These are phyloP conservation scores for Ceriops zippeliana DNA, from an alignment of 345 rosid genomes.

Conservation along the genomic window DNA sequence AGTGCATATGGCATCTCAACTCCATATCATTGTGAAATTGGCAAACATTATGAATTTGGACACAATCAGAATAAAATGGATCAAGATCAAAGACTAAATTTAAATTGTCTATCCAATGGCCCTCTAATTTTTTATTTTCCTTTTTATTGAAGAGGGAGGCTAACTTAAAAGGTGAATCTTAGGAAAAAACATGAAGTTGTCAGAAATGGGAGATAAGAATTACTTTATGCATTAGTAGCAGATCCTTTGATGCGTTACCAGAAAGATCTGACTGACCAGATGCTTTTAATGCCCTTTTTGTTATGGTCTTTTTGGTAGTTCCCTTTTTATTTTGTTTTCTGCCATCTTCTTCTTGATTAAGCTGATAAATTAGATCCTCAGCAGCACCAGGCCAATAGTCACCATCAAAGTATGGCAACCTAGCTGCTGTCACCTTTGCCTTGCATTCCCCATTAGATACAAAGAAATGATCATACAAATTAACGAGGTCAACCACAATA, in stretches of 20 bases:
- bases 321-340: conserved; percentile 89
- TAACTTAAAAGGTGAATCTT: neutral
- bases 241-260: conserved; percentile 84
- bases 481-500: conserved; percentile 76
- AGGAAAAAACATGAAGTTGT: conserved; percentile 6
- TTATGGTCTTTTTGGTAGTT: conserved; percentile 68
- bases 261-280: conserved; percentile 93
- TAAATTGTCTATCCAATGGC: too few relatives aligned
- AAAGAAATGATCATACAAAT: conserved; percentile 90
- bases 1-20: too few relatives aligned
- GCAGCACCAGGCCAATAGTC: conserved; percentile 99
- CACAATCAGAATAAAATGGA: too few relatives aligned
- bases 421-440: conserved; percentile 94
- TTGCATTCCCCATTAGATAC: conserved; percentile 75
- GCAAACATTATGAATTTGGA: too few relatives aligned
- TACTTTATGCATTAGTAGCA: conserved; percentile 94
- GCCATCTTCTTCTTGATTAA: conserved; percentile 93
- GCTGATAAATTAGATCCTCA: conserved; percentile 84
- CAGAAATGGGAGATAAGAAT: conserved; percentile 18
- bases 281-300: conserved; percentile 96
- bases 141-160: neutral
- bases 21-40: too few relatives aligned
- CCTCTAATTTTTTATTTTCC: neutral
- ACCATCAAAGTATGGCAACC: conserved; percentile 99
- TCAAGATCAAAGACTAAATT: too few relatives aligned